Conservation (phyloP, 176 grass and related monocot genomes). For the Triticum timopheevii region DNA sequence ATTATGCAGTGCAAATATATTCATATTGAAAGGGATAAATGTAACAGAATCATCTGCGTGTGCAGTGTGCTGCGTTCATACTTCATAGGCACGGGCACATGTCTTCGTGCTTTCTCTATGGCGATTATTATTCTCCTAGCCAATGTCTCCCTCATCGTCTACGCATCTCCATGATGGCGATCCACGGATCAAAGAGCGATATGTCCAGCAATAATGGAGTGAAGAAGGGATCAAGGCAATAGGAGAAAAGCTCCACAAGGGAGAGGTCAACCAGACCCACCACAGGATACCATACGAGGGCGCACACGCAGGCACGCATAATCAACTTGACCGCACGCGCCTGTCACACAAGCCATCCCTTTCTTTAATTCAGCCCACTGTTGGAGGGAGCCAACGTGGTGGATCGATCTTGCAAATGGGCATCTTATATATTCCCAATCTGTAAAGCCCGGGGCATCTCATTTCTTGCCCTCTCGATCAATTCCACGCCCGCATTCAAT, state of each 20-base stretch:
- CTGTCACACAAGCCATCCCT: background rate
- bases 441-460: constrained; percentile 34
- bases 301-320: background rate
- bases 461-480: constrained; percentile 13
- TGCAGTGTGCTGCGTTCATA: no score
- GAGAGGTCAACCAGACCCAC: constrained; percentile 33
- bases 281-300: constrained; percentile 9
- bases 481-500: background rate
- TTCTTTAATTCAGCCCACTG: background rate
- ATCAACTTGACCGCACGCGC: background rate
- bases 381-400: constrained; percentile 1
- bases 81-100: no score
- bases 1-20: no score
- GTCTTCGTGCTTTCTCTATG: background rate
- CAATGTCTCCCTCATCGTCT: constrained; percentile 4
- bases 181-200: constrained; percentile 31
- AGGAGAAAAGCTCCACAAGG: background rate
- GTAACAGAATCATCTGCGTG: no score
- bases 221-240: background rate
- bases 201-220: constrained; percentile 48
- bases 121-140: no score
- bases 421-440: constrained; percentile 34
- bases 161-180: constrained; percentile 25
- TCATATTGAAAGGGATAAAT: no score
- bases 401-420: constrained; percentile 36